Percentiles rank a stretch among this genome's conserved stretches.
Conservation (phyloP, 2,329 filamentous ascomycete genomes). For the Lasiodiplodia theobromae region DNA sequence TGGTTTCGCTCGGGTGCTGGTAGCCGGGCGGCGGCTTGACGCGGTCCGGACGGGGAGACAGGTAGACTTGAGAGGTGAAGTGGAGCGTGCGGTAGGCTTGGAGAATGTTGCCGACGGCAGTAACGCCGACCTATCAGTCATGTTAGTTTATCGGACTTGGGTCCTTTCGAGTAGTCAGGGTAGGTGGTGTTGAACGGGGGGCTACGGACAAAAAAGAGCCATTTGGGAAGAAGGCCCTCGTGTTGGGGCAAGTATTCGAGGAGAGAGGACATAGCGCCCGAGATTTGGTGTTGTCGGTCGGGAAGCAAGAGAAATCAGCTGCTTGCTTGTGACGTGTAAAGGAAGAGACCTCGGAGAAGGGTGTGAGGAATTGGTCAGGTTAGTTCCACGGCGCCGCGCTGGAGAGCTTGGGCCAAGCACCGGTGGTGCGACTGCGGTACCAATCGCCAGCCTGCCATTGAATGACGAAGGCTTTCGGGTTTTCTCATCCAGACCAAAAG, state of each 20-base stretch:
- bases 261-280: conserved; percentile 42
- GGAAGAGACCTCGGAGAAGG: background rate
- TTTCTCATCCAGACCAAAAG: background rate
- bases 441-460: background rate
- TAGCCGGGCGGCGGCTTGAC: conserved; percentile 53
- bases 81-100: conserved; percentile 82
- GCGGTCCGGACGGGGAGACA: conserved; percentile 58
- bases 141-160: background rate
- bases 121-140: conserved; percentile 72
- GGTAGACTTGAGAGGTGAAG: conserved; percentile 89
- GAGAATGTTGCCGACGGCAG: conserved; percentile 83
- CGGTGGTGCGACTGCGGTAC: background rate
- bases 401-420: conserved; percentile 29
- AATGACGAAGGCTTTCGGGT: background rate
- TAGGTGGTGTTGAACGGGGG: background rate
- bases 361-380: background rate
- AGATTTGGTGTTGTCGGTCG: background rate
- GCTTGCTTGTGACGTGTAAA: background rate
- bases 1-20: conserved; percentile 61
- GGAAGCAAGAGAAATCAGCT: background rate
- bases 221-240: conserved; percentile 66
- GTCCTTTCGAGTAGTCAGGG: too few relatives aligned
- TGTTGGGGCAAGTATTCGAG: conserved; percentile 52
- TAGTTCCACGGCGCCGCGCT: conserved; percentile 14
- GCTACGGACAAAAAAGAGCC: conserved; percentile 67